phyloP scores from a whole-genome alignment of 805 yeast species.

The Candida odintsovae region DNA sequence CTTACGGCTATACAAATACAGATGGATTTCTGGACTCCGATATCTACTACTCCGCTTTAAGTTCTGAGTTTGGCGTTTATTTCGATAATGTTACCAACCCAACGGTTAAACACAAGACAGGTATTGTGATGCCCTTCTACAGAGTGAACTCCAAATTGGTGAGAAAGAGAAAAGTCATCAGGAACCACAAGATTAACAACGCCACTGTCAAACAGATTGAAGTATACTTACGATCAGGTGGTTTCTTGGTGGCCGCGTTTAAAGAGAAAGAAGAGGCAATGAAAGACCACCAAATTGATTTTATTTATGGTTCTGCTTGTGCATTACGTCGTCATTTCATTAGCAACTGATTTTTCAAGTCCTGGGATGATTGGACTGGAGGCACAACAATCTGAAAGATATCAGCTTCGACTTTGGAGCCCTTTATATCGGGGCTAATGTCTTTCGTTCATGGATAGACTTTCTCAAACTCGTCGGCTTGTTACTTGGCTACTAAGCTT shows the following conservation, averaged over 20 bases:
- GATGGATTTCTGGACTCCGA: constrained; percentile 24
- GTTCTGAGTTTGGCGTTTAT: constrained; percentile 46
- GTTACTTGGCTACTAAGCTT: too few relatives aligned
- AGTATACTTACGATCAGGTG: constrained; percentile 44
- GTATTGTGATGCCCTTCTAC: constrained; percentile 49
- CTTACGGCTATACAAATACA: constrained; percentile 25
- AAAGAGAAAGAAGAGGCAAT: constrained; percentile 27
- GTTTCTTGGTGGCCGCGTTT: constrained; percentile 45
- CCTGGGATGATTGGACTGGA: too few relatives aligned
- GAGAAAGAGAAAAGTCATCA: constrained; percentile 27
- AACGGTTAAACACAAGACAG: constrained; percentile 35
- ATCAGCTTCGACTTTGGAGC: too few relatives aligned
- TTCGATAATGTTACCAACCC: constrained; percentile 28
- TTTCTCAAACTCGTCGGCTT: too few relatives aligned
- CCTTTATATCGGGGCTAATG: too few relatives aligned
- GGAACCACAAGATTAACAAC: constrained; percentile 5
- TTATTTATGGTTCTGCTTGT: constrained; percentile 40
- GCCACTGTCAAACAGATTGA: constrained; percentile 29
- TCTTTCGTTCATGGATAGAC: too few relatives aligned
- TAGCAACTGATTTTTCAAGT: neutral
- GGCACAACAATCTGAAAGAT: too few relatives aligned
- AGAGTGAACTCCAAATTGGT: constrained; percentile 38
- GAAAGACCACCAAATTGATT: constrained; percentile 35
- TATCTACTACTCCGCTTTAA: constrained; percentile 40
- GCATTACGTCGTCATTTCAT: constrained; percentile 41